Evolutionary conservation across 768 basidiomycete species (phyloP).

Genomic region (Leccinum boreale): DNA sequence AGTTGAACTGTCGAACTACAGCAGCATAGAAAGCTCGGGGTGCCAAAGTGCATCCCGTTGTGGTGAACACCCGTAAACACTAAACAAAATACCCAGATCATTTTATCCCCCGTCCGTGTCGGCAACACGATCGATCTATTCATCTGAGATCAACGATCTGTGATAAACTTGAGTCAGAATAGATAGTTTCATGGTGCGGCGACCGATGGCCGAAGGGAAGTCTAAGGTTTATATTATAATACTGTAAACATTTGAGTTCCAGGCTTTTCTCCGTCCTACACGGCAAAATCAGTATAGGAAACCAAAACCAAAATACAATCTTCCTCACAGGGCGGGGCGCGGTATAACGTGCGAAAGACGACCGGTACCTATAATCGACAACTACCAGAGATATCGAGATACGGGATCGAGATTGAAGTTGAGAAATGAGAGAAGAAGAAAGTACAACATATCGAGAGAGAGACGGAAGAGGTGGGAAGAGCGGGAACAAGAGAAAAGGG

Average conservation of each 20-base stretch:
- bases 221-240: background rate
- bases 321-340: background rate
- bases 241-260: background rate
- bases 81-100: background rate
- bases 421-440: background rate
- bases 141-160: background rate
- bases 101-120: background rate
- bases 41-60: background rate
- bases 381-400: background rate
- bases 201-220: background rate
- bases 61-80: background rate
- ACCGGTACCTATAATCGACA: background rate
- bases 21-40: background rate
- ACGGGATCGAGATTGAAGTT: background rate
- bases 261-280: background rate
- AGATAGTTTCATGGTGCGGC: background rate
- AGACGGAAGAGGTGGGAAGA: background rate
- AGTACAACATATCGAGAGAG: background rate
- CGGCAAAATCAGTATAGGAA: background rate
- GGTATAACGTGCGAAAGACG: background rate
- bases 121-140: background rate
- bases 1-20: background rate
- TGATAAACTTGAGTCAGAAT: background rate
- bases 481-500: background rate
- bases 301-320: background rate